Evolutionary conservation across 176 grass and related monocot genomes (phyloP).

Genomic region (Oryza coarctata): DNA sequence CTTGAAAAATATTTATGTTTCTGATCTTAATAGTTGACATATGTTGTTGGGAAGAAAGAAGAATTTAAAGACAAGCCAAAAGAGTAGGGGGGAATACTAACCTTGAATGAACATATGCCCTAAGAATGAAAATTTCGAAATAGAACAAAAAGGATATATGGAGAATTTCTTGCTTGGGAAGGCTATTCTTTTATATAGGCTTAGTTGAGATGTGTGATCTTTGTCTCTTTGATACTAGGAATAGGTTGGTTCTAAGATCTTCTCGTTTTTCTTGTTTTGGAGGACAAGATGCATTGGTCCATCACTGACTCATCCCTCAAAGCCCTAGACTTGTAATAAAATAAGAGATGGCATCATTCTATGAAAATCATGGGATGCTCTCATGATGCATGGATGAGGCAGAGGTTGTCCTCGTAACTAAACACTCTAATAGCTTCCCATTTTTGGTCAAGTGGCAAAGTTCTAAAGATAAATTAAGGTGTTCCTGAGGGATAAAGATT

Average conservation of each 20-base stretch:
- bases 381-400: no score
- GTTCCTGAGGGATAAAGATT: background rate
- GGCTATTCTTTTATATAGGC: background rate
- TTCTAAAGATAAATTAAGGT: background rate
- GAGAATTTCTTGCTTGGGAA: background rate
- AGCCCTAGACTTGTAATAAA: no score
- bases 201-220: background rate
- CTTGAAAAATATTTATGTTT: background rate
- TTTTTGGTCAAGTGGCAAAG: background rate
- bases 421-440: background rate
- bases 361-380: no score
- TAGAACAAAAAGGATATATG: background rate
- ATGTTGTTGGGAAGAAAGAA: background rate
- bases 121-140: background rate
- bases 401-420: no score
- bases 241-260: background rate
- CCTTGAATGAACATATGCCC: background rate
- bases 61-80: background rate
- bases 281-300: background rate
- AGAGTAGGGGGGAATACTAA: background rate
- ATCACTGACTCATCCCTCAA: background rate
- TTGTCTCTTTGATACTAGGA: background rate
- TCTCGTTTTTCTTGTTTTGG: background rate
- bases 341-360: no score
- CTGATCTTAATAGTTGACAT: background rate